These are phyloP conservation scores for Angomonas ambiguus DNA, from an alignment of 208 protist genomes.

Conservation along the genomic window DNA sequence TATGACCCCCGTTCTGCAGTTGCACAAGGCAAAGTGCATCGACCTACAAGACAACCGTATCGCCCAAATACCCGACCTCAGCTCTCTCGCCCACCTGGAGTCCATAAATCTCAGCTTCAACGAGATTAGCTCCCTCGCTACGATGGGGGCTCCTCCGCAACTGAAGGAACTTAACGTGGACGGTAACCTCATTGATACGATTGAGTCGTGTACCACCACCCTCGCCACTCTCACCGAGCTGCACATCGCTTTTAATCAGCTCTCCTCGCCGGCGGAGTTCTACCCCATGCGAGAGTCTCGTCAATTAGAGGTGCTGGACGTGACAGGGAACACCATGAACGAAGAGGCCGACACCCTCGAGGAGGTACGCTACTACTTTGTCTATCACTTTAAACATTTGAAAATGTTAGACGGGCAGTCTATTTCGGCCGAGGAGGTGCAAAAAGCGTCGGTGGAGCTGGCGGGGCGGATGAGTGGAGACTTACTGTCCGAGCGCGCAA, in stretches of 20 bases:
- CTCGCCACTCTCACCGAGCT: constrained; percentile 54
- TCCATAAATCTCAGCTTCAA: constrained; percentile 78
- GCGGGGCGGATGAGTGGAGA: constrained; percentile 76
- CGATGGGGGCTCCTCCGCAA: constrained; percentile 30
- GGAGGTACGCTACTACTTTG: constrained; percentile 70
- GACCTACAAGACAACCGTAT: constrained; percentile 77
- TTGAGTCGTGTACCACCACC: constrained; percentile 25
- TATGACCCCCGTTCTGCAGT: constrained; percentile 39
- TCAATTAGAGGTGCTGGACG: constrained; percentile 88
- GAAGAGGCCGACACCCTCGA: neutral
- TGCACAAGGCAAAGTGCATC: constrained; percentile 46
- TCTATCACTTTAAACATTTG: constrained; percentile 90
- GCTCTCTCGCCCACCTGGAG: constrained; percentile 26
- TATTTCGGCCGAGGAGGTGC: constrained; percentile 49
- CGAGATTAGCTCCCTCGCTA: constrained; percentile 30
- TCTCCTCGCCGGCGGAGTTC: constrained; percentile 66
- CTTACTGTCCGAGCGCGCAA: constrained; percentile 60
- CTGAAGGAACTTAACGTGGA: constrained; percentile 82
- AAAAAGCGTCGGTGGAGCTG: constrained; percentile 60
- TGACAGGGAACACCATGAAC: constrained; percentile 78
- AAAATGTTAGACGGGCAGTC: constrained; percentile 87
- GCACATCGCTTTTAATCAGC: constrained; percentile 83
- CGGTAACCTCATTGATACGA: constrained; percentile 72
- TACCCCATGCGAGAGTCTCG: constrained; percentile 64
- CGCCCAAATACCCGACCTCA: constrained; percentile 33